Percentiles rank a stretch among this genome's conserved stretches.
Evolutionary conservation across 441 rosid species (phyloP).

Genomic region (Adansonia grandidieri): DNA sequence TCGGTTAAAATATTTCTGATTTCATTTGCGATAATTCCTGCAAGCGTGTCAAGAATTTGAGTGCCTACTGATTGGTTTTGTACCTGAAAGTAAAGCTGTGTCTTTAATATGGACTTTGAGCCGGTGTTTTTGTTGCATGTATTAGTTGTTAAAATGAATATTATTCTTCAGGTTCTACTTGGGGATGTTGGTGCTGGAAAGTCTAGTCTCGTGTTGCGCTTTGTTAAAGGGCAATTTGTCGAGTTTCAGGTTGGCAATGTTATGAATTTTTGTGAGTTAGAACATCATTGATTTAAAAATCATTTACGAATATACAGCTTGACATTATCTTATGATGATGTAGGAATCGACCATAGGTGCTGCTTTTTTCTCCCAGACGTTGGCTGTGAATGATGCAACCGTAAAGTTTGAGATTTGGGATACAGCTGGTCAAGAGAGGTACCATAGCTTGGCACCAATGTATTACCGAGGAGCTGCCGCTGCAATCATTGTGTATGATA

Average conservation of each 20-base stretch:
- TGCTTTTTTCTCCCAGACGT: slow-evolving; percentile 90
- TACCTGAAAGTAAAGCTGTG: background rate
- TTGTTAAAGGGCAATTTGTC: slow-evolving; percentile 92
- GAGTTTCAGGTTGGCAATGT: slow-evolving; percentile 80
- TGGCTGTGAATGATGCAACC: slow-evolving; percentile 90
- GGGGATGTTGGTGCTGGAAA: slow-evolving; percentile 99
- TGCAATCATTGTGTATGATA: slow-evolving; percentile 86
- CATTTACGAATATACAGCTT: slow-evolving; percentile 15
- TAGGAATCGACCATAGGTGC: slow-evolving; percentile 99
- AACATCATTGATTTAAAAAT: background rate
- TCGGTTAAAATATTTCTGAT: background rate
- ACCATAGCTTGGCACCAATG: slow-evolving; percentile 99
- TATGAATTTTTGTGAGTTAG: background rate
- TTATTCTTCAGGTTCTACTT: slow-evolving; percentile 73
- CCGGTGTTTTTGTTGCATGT: background rate
- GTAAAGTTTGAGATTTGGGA: slow-evolving; percentile 99
- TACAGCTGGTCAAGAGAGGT: slow-evolving; percentile 97
- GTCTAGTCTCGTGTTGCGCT: slow-evolving; percentile 92
- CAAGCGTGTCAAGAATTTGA: background rate
- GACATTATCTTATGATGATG: slow-evolving; percentile 23
- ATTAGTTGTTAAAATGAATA: slow-evolving; percentile 6
- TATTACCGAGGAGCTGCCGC: slow-evolving; percentile 98
- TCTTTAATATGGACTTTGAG: background rate
- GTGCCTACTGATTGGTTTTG: background rate
- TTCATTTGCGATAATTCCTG: background rate